phyloP scores from a whole-genome alignment of 2,329 filamentous ascomycete species.

The Colletotrichum truncatum region DNA sequence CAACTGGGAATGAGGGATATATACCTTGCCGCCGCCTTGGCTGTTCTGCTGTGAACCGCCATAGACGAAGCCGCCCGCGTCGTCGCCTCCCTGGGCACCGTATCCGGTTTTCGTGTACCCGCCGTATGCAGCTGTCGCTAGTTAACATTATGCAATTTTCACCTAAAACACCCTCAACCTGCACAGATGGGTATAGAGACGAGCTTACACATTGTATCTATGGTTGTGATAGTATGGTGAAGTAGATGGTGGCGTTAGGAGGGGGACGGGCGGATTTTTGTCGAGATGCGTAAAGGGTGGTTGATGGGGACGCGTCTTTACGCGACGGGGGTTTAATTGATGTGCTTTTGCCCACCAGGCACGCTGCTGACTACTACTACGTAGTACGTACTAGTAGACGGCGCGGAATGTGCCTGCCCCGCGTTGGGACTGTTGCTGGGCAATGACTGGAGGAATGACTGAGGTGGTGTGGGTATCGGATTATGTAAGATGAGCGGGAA shows the following conservation, averaged over 20 bases:
- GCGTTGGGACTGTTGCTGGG: background rate
- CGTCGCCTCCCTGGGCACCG: slow-evolving; percentile 65
- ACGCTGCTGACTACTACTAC: background rate
- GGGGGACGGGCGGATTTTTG: background rate
- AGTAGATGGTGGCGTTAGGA: no score
- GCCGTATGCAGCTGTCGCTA: slow-evolving; percentile 55
- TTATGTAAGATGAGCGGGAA: background rate
- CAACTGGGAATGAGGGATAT: background rate
- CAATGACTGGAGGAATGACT: background rate
- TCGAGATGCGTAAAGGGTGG: background rate
- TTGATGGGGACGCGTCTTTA: slow-evolving; percentile 28
- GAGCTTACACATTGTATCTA: background rate
- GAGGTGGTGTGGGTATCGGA: background rate
- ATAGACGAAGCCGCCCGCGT: slow-evolving; percentile 70
- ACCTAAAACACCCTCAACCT: background rate
- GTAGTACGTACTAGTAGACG: background rate
- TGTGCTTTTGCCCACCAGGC: no score
- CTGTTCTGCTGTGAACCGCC: slow-evolving; percentile 69
- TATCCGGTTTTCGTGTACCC: slow-evolving; percentile 51
- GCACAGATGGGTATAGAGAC: background rate
- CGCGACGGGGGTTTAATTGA: slow-evolving; percentile 29
- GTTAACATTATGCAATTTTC: background rate
- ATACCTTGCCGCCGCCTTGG: slow-evolving; percentile 58
- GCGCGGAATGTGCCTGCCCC: slow-evolving; percentile 7
- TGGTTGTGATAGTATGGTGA: background rate